Evolutionary conservation across 1,284 basidiomycete species (phyloP).

Genomic region (Ceratobasidium papillatum): DNA sequence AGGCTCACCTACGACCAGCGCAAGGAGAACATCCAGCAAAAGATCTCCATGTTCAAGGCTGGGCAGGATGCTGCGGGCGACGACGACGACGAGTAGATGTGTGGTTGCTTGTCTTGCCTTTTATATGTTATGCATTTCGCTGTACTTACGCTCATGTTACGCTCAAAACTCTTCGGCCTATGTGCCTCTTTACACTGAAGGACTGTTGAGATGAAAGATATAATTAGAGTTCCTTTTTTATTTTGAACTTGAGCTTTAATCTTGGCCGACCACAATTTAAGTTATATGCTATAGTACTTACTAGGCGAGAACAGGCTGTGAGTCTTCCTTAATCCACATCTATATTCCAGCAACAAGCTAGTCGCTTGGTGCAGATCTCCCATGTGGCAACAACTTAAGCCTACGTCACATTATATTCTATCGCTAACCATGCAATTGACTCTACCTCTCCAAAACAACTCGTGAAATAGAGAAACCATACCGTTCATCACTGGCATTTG

Average conservation of each 20-base stretch:
- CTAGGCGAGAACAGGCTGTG: too few relatives aligned
- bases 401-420: too few relatives aligned
- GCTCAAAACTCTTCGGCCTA: conserved; percentile 12
- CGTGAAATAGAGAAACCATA: too few relatives aligned
- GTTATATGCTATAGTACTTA: conserved; percentile 78
- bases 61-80: conserved; percentile 60
- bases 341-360: too few relatives aligned
- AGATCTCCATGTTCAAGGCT: conserved; percentile 86
- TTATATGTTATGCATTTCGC: conserved; percentile 21
- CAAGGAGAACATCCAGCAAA: conserved; percentile 77
- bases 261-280: conserved; percentile 47
- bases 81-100: conserved; percentile 59
- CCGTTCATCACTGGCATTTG: too few relatives aligned
- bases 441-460: too few relatives aligned
- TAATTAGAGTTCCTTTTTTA: conserved; percentile 21
- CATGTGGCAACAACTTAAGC: too few relatives aligned
- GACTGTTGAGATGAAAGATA: background rate
- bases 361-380: too few relatives aligned
- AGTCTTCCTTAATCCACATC: too few relatives aligned
- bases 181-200: conserved; percentile 14
- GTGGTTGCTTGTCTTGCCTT: background rate
- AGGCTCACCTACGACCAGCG: conserved; percentile 85
- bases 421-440: too few relatives aligned
- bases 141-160: conserved; percentile 30
- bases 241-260: background rate